Evolutionary conservation across 2,329 filamentous ascomycete genomes (phyloP).

Genomic region (Bipolaris zeicola): DNA sequence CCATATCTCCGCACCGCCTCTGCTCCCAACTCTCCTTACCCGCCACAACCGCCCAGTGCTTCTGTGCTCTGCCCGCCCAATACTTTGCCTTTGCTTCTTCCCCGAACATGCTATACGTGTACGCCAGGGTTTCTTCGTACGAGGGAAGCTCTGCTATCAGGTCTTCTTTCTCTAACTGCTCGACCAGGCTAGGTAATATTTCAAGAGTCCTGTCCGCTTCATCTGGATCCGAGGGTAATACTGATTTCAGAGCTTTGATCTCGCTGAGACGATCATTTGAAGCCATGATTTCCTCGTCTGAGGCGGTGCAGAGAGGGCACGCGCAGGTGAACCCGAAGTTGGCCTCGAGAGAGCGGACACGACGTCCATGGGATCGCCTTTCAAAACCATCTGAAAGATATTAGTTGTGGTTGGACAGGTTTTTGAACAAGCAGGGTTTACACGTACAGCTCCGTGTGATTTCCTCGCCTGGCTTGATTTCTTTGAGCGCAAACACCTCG

Average conservation of each 20-base stretch:
- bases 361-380: slow-evolving; percentile 18
- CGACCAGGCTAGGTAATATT: slow-evolving; percentile 32
- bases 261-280: slow-evolving; percentile 36
- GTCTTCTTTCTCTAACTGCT: slow-evolving; percentile 34
- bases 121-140: slow-evolving; percentile 44
- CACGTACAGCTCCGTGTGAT: slow-evolving; percentile 38
- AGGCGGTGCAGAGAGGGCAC: slow-evolving; percentile 37
- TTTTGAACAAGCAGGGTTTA: not conserved
- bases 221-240: slow-evolving; percentile 27
- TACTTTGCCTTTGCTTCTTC: slow-evolving; percentile 33
- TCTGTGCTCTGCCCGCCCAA: slow-evolving; percentile 35
- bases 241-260: slow-evolving; percentile 33
- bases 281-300: slow-evolving; percentile 13
- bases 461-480: slow-evolving; percentile 38
- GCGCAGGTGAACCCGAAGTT: slow-evolving; percentile 41
- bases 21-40: slow-evolving; percentile 36
- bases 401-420: not conserved
- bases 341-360: slow-evolving; percentile 24
- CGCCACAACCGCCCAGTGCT: slow-evolving; percentile 34
- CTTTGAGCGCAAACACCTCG: slow-evolving; percentile 34
- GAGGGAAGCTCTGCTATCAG: slow-evolving; percentile 29
- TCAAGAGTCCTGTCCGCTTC: slow-evolving; percentile 30
- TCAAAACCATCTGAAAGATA: slow-evolving; percentile 34
- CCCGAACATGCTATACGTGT: slow-evolving; percentile 37
- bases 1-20: slow-evolving; percentile 29